Evolutionary conservation across 768 basidiomycete genomes (phyloP).

Genomic region (Phanerochaete carnosa): DNA sequence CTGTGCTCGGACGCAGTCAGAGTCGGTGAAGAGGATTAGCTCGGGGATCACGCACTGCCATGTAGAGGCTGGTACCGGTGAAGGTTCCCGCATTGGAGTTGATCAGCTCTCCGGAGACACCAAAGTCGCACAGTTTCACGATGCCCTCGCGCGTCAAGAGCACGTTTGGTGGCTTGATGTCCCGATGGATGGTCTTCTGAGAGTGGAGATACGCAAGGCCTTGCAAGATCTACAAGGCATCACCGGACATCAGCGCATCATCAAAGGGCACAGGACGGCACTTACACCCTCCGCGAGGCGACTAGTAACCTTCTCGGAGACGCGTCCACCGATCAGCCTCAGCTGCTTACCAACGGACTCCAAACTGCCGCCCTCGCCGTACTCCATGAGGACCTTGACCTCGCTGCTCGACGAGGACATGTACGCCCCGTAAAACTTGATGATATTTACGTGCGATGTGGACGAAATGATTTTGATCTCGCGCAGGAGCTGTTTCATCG

Average conservation of each 20-base stretch:
- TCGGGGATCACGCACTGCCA: constrained; percentile 73
- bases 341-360: constrained; percentile 87
- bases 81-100: constrained; percentile 92
- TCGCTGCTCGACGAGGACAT: constrained; percentile 85
- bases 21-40: background rate
- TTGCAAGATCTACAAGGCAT: constrained; percentile 61
- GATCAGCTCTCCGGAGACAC: constrained; percentile 94
- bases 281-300: constrained; percentile 90
- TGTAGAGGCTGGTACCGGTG: constrained; percentile 96
- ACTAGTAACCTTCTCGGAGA: constrained; percentile 86
- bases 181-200: constrained; percentile 90
- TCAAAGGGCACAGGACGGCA: constrained; percentile 16
- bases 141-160: constrained; percentile 86
- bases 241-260: constrained; percentile 9
- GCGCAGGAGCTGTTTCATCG: constrained; percentile 86
- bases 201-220: constrained; percentile 94
- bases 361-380: constrained; percentile 81
- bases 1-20: constrained; percentile 34
- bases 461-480: constrained; percentile 89
- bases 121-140: constrained; percentile 94
- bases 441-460: constrained; percentile 83
- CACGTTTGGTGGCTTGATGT: constrained; percentile 93
- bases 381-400: constrained; percentile 95
- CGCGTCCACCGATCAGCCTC: constrained; percentile 71
- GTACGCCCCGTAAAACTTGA: constrained; percentile 90